Percentiles rank a stretch among this genome's conserved stretches.
Conservation (phyloP, 331 rosid genomes). For the Erythrophleum ivorense region DNA sequence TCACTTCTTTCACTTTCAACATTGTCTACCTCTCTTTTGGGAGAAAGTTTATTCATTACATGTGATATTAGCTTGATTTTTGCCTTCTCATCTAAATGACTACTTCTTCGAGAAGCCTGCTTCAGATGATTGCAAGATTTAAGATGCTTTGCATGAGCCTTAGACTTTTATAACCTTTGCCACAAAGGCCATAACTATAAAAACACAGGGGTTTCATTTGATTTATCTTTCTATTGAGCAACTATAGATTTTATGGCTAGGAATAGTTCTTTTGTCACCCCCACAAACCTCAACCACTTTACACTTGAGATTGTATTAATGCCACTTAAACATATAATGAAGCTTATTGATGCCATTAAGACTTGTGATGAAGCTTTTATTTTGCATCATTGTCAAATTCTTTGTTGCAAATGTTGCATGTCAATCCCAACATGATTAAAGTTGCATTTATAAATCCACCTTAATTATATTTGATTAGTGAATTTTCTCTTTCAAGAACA, state of each 20-base stretch:
- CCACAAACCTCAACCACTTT: conserved; percentile 94
- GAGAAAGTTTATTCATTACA: conserved; percentile 57
- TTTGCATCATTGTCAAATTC: conserved; percentile 66
- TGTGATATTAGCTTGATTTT: conserved; percentile 70
- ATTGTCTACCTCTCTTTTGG: conserved; percentile 44
- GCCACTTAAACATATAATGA: conserved; percentile 59
- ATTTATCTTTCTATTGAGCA: conserved; percentile 59
- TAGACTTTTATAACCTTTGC: conserved; percentile 80
- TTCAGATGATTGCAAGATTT: conserved; percentile 68
- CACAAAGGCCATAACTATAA: conserved; percentile 82
- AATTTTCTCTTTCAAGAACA: neutral
- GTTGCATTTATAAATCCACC: neutral
- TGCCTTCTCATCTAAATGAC: conserved; percentile 58
- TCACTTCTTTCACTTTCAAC: conserved; percentile 70
- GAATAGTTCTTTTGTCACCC: conserved; percentile 77
- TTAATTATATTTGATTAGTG: neutral
- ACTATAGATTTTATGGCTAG: conserved; percentile 69
- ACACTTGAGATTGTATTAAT: conserved; percentile 96
- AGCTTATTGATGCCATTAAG: conserved; percentile 3
- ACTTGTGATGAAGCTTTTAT: conserved; percentile 83
- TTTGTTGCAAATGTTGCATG: conserved; percentile 89
- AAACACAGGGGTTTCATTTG: conserved; percentile 75
- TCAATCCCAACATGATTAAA: conserved; percentile 59
- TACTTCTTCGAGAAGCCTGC: conserved; percentile 63
- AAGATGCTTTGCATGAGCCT: conserved; percentile 92